Conservation (phyloP, 2,329 filamentous ascomycete genomes). For the Diaporthe sp. region DNA sequence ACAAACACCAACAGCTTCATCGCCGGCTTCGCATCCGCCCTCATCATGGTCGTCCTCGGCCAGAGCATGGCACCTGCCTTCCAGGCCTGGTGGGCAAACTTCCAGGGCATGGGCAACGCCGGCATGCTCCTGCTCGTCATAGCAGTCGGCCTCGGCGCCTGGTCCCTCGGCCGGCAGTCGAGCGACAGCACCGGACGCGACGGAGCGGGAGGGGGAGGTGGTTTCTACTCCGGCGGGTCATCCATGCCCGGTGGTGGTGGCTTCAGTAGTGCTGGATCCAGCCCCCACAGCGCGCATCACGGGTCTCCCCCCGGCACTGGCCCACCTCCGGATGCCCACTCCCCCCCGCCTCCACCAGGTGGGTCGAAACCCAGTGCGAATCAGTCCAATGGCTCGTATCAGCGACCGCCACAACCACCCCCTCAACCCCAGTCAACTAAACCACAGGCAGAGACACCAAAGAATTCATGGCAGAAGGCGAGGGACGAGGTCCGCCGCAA, state of each 20-base stretch:
- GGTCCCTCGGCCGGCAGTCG: constrained; percentile 77
- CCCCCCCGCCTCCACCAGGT: constrained; percentile 34
- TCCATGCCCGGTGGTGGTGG: constrained; percentile 34
- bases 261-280: constrained; percentile 34
- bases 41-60: constrained; percentile 79
- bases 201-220: constrained; percentile 29
- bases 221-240: constrained; percentile 36
- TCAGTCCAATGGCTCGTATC: constrained; percentile 40
- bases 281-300: constrained; percentile 41
- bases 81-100: constrained; percentile 76
- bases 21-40: constrained; percentile 82
- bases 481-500: constrained; percentile 72
- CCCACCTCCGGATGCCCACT: constrained; percentile 41
- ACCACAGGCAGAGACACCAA: constrained; percentile 48
- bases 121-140: constrained; percentile 79
- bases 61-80: constrained; percentile 79
- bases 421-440: constrained; percentile 38
- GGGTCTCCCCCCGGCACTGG: constrained; percentile 45
- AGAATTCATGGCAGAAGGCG: constrained; percentile 74
- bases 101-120: constrained; percentile 77
- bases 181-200: constrained; percentile 51
- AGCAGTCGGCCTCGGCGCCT: constrained; percentile 80
- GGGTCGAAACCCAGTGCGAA: constrained; percentile 38
- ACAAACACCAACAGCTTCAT: constrained; percentile 91
- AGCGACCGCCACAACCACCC: constrained; percentile 37